Evolutionary conservation across 208 protist genomes (phyloP).

Genomic region (Trypanosoma boissoni): DNA sequence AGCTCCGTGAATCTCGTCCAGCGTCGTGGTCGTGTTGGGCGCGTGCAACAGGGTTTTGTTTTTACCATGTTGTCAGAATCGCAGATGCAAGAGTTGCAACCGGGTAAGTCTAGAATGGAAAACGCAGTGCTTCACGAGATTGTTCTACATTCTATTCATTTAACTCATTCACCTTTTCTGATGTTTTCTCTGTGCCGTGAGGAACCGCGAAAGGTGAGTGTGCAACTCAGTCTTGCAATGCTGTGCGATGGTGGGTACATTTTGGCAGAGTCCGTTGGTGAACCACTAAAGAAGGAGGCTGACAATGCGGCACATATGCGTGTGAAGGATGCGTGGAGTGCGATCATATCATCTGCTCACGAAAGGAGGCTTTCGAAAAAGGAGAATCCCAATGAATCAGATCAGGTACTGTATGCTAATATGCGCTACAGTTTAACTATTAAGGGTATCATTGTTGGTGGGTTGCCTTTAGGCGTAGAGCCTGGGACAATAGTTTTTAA

Average conservation of each 20-base stretch:
- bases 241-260: slow-evolving; percentile 70
- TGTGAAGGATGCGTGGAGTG: slow-evolving; percentile 36
- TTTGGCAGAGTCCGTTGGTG: slow-evolving; percentile 33
- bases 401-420: slow-evolving; percentile 18
- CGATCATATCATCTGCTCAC: slow-evolving; percentile 33
- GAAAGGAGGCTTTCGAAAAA: slow-evolving; percentile 21
- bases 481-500: slow-evolving; percentile 65
- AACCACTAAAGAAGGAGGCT: slow-evolving; percentile 38
- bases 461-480: slow-evolving; percentile 52
- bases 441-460: slow-evolving; percentile 62
- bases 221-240: slow-evolving; percentile 52
- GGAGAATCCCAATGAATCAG: slow-evolving; percentile 18
- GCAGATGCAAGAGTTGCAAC: slow-evolving; percentile 35
- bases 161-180: slow-evolving; percentile 51
- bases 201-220: slow-evolving; percentile 48
- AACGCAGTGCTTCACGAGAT: slow-evolving; percentile 72
- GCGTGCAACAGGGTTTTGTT: slow-evolving; percentile 88
- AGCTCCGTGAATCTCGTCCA: slow-evolving; percentile 55
- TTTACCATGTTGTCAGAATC: slow-evolving; percentile 58
- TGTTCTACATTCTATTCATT: slow-evolving; percentile 73
- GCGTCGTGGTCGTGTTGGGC: slow-evolving; percentile 74
- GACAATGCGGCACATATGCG: slow-evolving; percentile 24
- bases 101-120: slow-evolving; percentile 44
- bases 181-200: slow-evolving; percentile 72
- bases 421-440: slow-evolving; percentile 55